Base-by-base conservation (phyloP, 1,284 basidiomycete genomes). In the Singerocomus inundabilis region DNA sequence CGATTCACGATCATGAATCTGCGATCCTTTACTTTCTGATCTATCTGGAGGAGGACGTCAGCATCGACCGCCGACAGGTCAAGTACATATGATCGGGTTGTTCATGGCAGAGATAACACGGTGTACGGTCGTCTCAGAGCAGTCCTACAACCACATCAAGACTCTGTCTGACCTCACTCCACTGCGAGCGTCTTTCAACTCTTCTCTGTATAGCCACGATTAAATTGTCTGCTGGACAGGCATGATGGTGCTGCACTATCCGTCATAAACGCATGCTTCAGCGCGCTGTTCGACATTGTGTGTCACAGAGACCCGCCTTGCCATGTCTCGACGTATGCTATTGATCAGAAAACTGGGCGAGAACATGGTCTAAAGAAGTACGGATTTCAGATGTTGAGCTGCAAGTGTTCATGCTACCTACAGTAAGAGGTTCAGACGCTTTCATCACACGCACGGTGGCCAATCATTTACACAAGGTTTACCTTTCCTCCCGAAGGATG, bases 381-480 rank as follows among this genome's bases (percentile, higher is more conserved):
- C 63, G 92, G 92, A 25, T 93, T 93, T 69, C 93, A 95, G 60
- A 92, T 92, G 5, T 71, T 85, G 34, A 85, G 83, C 55, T 88
- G 84, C 80, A 57, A 48, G 80, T 68, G 6, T 47, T 29, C 39
- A 37, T 37, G 32, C 15, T 31, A 16, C 46, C 62, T 37, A 63
- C 11, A 68, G 45, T 45, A 67, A 26, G 49, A 56, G 60, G 25
- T 55, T 7, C 53, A 85, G 84, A 85, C 54, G 70, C 80, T 1
- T 87, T 78, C 63, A 87, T 88, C 58, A 72, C 82, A 12, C 76
- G 77, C 45, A 66, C 75, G n/a, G 81, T 85, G 24, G 74, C 87
- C 0, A 52, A 70, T 3, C 73, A 82, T 61, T 72, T 92, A 13
- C 54, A 74, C 13, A 85, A 84, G 67, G 78, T 77, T 37, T n/a